Base-by-base conservation (phyloP, 179 eudicot genomes). In the Sideroxylon spinosum region DNA sequence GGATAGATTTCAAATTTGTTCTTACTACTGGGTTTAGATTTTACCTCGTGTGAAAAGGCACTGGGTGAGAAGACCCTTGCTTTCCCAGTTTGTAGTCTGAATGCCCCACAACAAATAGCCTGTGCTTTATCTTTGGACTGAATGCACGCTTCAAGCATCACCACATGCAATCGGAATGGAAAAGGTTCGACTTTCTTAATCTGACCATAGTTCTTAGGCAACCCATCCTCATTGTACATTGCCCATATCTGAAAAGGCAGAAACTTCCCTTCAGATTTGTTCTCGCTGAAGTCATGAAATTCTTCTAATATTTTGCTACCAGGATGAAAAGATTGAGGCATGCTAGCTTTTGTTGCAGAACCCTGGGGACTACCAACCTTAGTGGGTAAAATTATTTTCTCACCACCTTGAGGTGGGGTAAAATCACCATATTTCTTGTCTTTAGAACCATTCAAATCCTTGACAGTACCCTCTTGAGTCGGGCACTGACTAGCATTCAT, bases 211-310 rank as follows among this genome's bases (percentile, higher is more conserved):
- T 11, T 46, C 56, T 60, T 74, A 19, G 76, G 59, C 46, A 78
- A 28, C 20, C 48, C 26, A 52, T 74, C 78, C 59, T 46, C 62
- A 3, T 26, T 49, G 8, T 74, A 78, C 25, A 82, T 16, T n/a
- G 84, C 81, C 84, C 84, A 82, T 60, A 82, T 52, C 67, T 82
- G 84, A 59, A 76, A 67, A 13, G 37, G 14, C 49, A 73, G 49
- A 74, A 78, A 73, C 65, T 68, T 82, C 14, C 57, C 74, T 49
- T 29, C 25, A 5, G 57, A 62, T 62, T 78, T 78, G 29, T 61
- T 78, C 23, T 11, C 55, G 16, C 44, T 70, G n/a, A 78, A 82
- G 76, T 68, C 6, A 68, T 78, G 56, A 68, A 75, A 73, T n/a
- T 26, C 65, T 26, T 19, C 65, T 68, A 66, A 56, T 23, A 56